phyloP scores from a whole-genome alignment of 2,329 filamentous ascomycete species.

The Paecilomyces fulvus region DNA sequence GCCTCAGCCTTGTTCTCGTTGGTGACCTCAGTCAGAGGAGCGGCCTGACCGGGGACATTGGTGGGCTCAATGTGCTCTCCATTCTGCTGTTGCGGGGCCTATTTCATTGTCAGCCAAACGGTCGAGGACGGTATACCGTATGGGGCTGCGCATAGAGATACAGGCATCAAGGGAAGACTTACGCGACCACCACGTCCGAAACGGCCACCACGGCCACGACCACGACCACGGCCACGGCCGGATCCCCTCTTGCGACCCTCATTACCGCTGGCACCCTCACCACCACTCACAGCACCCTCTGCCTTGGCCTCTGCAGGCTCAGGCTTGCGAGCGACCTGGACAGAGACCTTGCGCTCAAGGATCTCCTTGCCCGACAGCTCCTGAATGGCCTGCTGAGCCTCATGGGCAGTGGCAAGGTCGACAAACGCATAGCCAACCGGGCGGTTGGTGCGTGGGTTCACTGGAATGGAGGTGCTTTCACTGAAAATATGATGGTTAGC shows the following conservation, averaged over 20 bases:
- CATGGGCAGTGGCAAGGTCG: conserved; percentile 86
- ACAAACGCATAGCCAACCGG: conserved; percentile 99
- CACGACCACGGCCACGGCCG: conserved; percentile 54
- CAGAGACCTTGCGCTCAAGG: conserved; percentile 96
- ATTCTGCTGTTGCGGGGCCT: conserved; percentile 12
- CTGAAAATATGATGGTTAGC: conserved; percentile 40
- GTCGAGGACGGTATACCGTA: background rate
- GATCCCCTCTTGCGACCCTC: conserved; percentile 51
- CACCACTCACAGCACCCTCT: conserved; percentile 61
- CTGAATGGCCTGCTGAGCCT: conserved; percentile 90
- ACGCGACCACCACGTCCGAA: conserved; percentile 60
- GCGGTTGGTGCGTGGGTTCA: conserved; percentile 97
- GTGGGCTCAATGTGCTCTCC: conserved; percentile 33
- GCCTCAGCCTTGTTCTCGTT: conserved; percentile 35
- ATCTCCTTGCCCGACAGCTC: conserved; percentile 97
- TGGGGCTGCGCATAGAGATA: background rate
- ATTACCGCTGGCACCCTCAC: conserved; percentile 64
- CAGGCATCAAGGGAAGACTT: conserved; percentile 37
- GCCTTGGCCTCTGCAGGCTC: conserved; percentile 72
- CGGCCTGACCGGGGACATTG: conserved; percentile 37
- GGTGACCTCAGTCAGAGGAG: conserved; percentile 55
- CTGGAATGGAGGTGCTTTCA: conserved; percentile 97
- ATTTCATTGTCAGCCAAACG: background rate
- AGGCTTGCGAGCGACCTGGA: conserved; percentile 96
- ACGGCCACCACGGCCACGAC: conserved; percentile 56